Evolutionary conservation across 805 yeast genomes (phyloP).

Genomic region (Teunomyces aglyptinius): DNA sequence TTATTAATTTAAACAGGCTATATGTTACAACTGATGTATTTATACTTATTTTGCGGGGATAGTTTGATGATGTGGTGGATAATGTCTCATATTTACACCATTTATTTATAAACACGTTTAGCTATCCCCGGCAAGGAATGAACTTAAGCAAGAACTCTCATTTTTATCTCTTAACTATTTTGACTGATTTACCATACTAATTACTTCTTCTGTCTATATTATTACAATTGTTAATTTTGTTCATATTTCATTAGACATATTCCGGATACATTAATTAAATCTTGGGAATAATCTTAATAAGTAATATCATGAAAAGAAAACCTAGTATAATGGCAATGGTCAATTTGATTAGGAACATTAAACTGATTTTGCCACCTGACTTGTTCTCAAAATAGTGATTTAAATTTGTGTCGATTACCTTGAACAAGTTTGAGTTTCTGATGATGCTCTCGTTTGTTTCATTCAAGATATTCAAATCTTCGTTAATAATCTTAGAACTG

Average conservation of each 20-base stretch:
- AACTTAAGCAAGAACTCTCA: not conserved
- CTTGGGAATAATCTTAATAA: conserved; percentile 37
- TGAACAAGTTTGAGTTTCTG: conserved; percentile 29
- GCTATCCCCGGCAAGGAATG: not conserved
- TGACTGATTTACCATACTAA: not conserved
- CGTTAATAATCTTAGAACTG: conserved; percentile 33
- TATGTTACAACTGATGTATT: not conserved
- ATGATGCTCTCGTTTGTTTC: conserved; percentile 35
- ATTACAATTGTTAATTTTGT: conserved; percentile 1
- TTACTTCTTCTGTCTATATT: conserved; percentile 3
- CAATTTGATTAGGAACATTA: conserved; percentile 36
- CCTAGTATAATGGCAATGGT: conserved; percentile 23
- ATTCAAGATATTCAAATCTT: conserved; percentile 32
- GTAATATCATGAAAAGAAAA: conserved; percentile 30
- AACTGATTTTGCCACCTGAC: conserved; percentile 39
- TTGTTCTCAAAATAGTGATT: conserved; percentile 37
- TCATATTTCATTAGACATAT: conserved; percentile 4
- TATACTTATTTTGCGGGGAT: not conserved
- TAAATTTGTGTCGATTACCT: conserved; percentile 34
- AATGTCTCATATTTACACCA: no score
- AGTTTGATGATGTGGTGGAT: not conserved
- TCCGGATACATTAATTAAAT: not conserved
- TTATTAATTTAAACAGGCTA: conserved; percentile 2
- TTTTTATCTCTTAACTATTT: not conserved
- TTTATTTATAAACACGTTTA: not conserved